Evolutionary conservation across 139 green algal species (phyloP), one percentile per base, ranked within the genome.

Genomic region (Chlamydomonas urium): DNA sequence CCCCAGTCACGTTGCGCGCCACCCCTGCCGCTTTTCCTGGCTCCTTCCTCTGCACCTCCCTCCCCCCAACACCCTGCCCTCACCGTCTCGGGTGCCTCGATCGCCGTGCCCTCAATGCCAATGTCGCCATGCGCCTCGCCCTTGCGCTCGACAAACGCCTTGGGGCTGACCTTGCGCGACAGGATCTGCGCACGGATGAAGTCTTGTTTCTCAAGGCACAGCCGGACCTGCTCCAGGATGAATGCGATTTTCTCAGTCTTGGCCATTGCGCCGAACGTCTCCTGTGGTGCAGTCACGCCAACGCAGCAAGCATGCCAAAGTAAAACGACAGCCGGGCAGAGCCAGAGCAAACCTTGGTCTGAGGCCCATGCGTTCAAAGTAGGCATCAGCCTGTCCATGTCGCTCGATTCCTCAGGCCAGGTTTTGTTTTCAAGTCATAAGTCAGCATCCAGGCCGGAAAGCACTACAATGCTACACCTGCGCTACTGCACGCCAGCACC

Each of bases 231-330:
- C 86, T 99, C 95, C 75, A 99, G 79, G 73, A 99, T 99, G 85
- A 94, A 99, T 14, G 89, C 91, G 47, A 99, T 94, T 82, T 99
- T 99, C 83, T 99, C 95, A 4, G 86, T 92, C 81, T 97, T 97
- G 59, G 93, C 89, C 92, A 99, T 98, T 28, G 95, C 93, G 8
- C 95, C 95, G 87, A 96, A 99, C 2, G 95, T 99, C 78, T 99
- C 95, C 79, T 29, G 50, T 29, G 24, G 4, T 63, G 10, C 42
- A n/a, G 42, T 17, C 10, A 53, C 90, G 78, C 63, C 48, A 10
- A 47, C 26, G 28, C 33, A 34, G 0, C 35, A 8, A 10, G 6
- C 61, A 53, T 29, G 61, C 34, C 33, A 17, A 17, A 29, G 53
- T 62, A 33, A 17, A n/a, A n/a, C n/a, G n/a, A n/a, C n/a, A n/a